Conservation (phyloP, 441 rosid species). For the Pelargonium fulgidum region DNA sequence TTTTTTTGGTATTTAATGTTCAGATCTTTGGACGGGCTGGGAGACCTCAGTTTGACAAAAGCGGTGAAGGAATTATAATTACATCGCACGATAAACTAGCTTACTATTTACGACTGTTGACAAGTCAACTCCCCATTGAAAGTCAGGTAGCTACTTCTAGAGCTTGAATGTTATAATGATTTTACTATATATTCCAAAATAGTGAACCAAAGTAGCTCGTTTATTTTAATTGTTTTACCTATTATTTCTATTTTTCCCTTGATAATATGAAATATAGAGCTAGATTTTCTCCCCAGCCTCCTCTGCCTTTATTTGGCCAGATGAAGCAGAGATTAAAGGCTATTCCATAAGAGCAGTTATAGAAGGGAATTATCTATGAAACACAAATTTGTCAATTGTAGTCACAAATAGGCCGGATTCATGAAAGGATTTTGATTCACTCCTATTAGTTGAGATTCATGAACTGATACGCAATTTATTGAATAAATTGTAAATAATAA, state of each 20-base stretch:
- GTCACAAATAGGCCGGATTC: too few relatives aligned
- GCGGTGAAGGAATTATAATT: conserved; percentile 98
- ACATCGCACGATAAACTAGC: conserved; percentile 95
- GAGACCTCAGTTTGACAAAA: conserved; percentile 98
- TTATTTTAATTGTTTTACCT: background rate
- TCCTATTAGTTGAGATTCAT: too few relatives aligned
- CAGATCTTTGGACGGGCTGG: conserved; percentile 99
- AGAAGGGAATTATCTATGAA: background rate
- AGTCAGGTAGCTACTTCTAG: conserved; percentile 66
- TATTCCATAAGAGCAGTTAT: background rate
- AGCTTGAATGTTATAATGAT: background rate
- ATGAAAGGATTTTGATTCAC: too few relatives aligned
- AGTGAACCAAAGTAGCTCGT: background rate
- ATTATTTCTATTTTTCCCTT: background rate
- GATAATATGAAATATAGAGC: background rate
- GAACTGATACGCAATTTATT: too few relatives aligned
- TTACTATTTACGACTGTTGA: conserved; percentile 81
- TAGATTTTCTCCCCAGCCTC: conserved; percentile 5
- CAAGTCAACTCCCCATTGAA: conserved; percentile 97
- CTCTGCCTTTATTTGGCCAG: background rate
- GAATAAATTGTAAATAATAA: too few relatives aligned
- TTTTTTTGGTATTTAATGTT: conserved; percentile 23
- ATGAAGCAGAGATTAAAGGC: background rate
- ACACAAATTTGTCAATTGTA: too few relatives aligned
- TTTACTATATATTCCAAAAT: too few relatives aligned